Evolutionary conservation across 139 green algal genomes (phyloP), one percentile per base, ranked within the genome.

Genomic region (Mesotaenium endlicherianum): DNA sequence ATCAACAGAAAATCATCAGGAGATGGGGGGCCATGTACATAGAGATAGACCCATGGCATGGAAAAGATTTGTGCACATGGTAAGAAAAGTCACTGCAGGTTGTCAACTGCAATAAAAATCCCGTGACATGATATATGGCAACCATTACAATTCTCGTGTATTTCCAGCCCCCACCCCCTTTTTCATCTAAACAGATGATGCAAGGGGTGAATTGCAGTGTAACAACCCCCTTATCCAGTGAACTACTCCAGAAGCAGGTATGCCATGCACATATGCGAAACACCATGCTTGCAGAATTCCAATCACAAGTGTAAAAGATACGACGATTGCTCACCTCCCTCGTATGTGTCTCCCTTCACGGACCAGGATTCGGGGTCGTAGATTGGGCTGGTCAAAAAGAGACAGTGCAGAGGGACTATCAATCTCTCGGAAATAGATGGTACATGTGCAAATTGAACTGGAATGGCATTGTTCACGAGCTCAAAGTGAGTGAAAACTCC

Each of bases 331-430:
- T 79, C 49, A 79, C 70, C 70, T n/a, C 70, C 70, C 70, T 79
- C 70, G 70, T 79, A 79, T 16, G 70, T 79, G 36, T 55, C 70
- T 36, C 70, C 70, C 70, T 79, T 79, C 0, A 36, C 70, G 34
- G 43, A 68, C 70, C 70, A 79, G 36, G 44, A 11, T 1, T 79
- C 70, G 0, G 70, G 70, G 70, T 31, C 26, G 11, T 20, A 79
- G 70, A 79, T 79, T 14, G 70, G 70, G 70, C 70, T 79, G 60
- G 43, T 11, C 60, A 6, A 72, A 40, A 72, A 6, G 20, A n/a
- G n/a, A n/a, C n/a, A n/a, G n/a, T n/a, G n/a, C n/a, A n/a, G n/a
- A n/a, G n/a, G n/a, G n/a, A n/a, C n/a, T n/a, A n/a, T n/a, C n/a
- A n/a, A n/a, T n/a, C n/a, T n/a, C n/a, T n/a, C n/a, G n/a, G n/a